These are phyloP conservation scores for Globisporangium viniferum DNA, from an alignment of 352 stramenopile genomes.

Conservation along the genomic window DNA sequence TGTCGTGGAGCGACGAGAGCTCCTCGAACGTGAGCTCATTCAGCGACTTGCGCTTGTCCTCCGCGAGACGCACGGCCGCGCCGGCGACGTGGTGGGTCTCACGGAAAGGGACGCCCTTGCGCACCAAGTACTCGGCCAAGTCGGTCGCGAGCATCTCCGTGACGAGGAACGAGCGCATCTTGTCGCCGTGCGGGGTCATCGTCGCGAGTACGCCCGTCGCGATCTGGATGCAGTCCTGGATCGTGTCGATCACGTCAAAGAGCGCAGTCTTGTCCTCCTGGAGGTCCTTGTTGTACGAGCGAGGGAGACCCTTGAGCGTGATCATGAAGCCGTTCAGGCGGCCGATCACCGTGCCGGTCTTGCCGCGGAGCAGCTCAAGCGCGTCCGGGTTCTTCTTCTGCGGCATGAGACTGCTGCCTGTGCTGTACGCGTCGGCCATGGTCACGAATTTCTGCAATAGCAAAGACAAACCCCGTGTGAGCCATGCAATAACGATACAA, in stretches of 20 bases:
- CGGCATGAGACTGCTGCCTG: slow-evolving; percentile 98
- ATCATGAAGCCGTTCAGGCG: slow-evolving; percentile 94
- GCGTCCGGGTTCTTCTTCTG: slow-evolving; percentile 99
- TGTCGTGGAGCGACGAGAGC: slow-evolving; percentile 81
- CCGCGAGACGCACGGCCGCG: slow-evolving; percentile 89
- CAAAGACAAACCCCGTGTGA: background rate
- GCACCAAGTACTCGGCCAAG: slow-evolving; percentile 98
- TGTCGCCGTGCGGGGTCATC: slow-evolving; percentile 94
- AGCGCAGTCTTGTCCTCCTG: slow-evolving; percentile 99
- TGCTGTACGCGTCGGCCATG: slow-evolving; percentile 98
- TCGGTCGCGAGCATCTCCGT: slow-evolving; percentile 99
- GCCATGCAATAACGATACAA: background rate
- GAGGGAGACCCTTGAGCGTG: slow-evolving; percentile 95
- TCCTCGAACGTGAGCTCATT: slow-evolving; percentile 89
- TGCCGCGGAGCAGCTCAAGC: slow-evolving; percentile 97
- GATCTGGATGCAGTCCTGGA: slow-evolving; percentile 97
- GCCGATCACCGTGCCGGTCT: slow-evolving; percentile 94
- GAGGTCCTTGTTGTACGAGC: slow-evolving; percentile 99
- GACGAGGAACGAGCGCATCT: slow-evolving; percentile 93
- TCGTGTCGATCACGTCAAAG: slow-evolving; percentile 96
- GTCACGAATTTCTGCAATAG: slow-evolving; percentile 84
- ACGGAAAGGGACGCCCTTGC: slow-evolving; percentile 98
- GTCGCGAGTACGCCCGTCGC: slow-evolving; percentile 95
- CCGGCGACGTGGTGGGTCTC: slow-evolving; percentile 99
- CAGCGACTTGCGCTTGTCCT: slow-evolving; percentile 85